phyloP scores from a whole-genome alignment of 768 basidiomycete species.

The Lentinus tigrinus region DNA sequence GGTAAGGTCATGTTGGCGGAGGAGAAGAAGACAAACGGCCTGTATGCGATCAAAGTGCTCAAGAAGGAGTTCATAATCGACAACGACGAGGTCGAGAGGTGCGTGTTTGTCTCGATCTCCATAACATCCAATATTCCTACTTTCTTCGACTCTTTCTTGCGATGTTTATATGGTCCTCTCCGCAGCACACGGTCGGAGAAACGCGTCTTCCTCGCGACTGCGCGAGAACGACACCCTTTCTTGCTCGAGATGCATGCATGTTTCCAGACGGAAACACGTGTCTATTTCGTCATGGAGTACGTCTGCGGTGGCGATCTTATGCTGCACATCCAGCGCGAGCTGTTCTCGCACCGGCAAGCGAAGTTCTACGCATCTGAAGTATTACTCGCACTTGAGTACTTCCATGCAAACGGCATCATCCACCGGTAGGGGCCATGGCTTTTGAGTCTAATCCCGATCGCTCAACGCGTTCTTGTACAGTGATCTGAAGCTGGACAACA shows the following conservation, averaged over 20 bases:
- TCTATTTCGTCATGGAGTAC: slow-evolving; percentile 99
- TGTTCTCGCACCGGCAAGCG: slow-evolving; percentile 97
- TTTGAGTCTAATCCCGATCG: neutral
- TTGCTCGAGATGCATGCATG: slow-evolving; percentile 95
- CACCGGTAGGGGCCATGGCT: slow-evolving; percentile 63
- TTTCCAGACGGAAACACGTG: slow-evolving; percentile 99
- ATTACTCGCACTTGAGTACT: slow-evolving; percentile 92
- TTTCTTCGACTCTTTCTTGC: neutral
- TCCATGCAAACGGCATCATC: slow-evolving; percentile 98
- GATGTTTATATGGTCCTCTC: neutral
- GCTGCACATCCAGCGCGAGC: slow-evolving; percentile 98
- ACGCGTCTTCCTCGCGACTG: slow-evolving; percentile 96
- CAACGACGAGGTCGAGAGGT: slow-evolving; percentile 99
- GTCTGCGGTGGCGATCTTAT: slow-evolving; percentile 98
- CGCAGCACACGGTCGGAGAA: slow-evolving; percentile 96
- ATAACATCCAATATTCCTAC: too few relatives aligned
- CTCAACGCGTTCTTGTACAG: slow-evolving; percentile 37
- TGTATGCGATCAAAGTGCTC: slow-evolving; percentile 98
- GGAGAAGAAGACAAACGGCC: slow-evolving; percentile 85
- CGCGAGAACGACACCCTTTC: slow-evolving; percentile 96
- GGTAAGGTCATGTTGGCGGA: slow-evolving; percentile 99
- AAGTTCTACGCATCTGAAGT: slow-evolving; percentile 99
- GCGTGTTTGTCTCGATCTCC: slow-evolving; percentile 18
- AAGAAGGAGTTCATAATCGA: slow-evolving; percentile 99
- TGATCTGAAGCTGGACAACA: slow-evolving; percentile 97